These are phyloP conservation scores for Coffea canephora DNA, from an alignment of 257 asterid genomes.

Conservation along the genomic window DNA sequence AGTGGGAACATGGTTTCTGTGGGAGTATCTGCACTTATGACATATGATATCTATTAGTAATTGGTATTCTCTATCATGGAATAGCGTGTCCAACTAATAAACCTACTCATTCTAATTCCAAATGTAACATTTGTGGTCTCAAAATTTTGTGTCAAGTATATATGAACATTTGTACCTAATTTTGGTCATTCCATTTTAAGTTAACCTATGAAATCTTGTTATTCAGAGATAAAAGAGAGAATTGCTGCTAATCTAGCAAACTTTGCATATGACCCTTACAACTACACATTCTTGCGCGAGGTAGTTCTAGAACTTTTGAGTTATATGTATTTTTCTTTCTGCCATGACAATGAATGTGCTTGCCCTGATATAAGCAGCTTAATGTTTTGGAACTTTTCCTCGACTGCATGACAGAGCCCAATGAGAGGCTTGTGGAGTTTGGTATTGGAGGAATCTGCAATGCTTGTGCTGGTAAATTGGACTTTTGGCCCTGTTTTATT, in stretches of 20 bases:
- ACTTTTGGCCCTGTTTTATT: neutral
- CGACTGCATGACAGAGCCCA: slow-evolving; percentile 91
- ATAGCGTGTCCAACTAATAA: too few species aligned
- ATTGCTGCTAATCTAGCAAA: slow-evolving; percentile 80
- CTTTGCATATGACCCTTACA: slow-evolving; percentile 95
- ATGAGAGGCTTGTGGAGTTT: slow-evolving; percentile 84
- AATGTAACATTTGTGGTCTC: too few species aligned
- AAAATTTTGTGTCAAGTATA: too few species aligned
- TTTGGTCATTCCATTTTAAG: too few species aligned
- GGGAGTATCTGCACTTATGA: too few species aligned
- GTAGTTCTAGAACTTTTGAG: slow-evolving; percentile 24
- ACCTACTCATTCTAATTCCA: too few species aligned
- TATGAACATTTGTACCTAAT: too few species aligned
- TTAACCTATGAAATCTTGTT: too few species aligned
- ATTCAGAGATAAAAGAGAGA: too few species aligned
- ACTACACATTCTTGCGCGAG: slow-evolving; percentile 78
- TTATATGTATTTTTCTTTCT: neutral
- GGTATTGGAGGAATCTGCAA: slow-evolving; percentile 93
- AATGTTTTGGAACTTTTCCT: slow-evolving; percentile 86
- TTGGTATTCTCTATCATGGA: too few species aligned
- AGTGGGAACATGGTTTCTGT: too few species aligned
- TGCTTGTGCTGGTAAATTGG: slow-evolving; percentile 60
- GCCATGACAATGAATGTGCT: slow-evolving; percentile 11
- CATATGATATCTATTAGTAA: too few species aligned
- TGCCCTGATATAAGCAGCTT: slow-evolving; percentile 48